Evolutionary conservation across 805 yeast genomes (phyloP).

Genomic region (Myxozyma sirexii): DNA sequence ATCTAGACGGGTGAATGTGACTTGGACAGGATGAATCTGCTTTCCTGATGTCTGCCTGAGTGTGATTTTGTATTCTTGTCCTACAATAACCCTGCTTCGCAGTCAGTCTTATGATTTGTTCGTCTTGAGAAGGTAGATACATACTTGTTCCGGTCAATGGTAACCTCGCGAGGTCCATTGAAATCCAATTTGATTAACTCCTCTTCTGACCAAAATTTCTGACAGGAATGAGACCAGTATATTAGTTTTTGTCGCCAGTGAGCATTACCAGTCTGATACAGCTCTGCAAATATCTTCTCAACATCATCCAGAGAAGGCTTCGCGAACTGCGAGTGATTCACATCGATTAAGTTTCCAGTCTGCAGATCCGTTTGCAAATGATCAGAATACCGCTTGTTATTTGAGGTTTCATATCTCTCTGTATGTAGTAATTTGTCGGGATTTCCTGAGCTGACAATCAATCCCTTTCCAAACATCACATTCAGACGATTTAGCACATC

Average conservation of each 20-base stretch:
- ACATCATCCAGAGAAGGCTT: background rate
- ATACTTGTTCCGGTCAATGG: background rate
- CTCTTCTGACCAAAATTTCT: background rate
- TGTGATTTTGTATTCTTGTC: background rate
- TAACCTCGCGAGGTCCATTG: background rate
- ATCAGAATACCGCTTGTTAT: background rate
- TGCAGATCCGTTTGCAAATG: background rate
- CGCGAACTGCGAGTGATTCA: background rate
- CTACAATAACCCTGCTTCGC: background rate
- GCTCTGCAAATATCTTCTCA: background rate
- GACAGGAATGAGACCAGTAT: background rate
- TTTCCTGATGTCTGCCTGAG: background rate
- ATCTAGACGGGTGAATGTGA: constrained; percentile 7
- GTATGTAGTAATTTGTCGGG: background rate
- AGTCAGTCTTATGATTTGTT: background rate
- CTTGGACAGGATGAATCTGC: background rate
- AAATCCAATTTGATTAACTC: background rate
- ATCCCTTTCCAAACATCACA: background rate
- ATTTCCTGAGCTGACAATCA: background rate
- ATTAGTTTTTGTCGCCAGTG: background rate
- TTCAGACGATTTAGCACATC: constrained; percentile 32
- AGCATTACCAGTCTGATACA: background rate
- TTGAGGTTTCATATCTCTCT: background rate
- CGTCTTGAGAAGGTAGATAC: background rate
- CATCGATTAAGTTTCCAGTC: background rate